Conservation (phyloP, 2,329 filamentous ascomycete species). For the Fusarium torreyae region DNA sequence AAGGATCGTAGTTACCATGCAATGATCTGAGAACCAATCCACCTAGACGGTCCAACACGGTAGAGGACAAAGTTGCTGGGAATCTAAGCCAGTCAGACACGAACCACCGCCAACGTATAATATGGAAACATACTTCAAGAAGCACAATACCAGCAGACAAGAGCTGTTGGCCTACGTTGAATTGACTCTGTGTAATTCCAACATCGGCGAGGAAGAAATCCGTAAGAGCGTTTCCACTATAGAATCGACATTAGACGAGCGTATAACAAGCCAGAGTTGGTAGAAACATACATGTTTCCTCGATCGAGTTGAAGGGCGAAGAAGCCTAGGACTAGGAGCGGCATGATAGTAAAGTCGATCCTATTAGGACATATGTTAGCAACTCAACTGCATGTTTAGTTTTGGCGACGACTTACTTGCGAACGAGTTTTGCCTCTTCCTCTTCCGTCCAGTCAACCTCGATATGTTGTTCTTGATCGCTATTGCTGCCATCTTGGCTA, state of each 20-base stretch:
- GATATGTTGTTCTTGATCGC: constrained; percentile 34
- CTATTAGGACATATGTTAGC: constrained; percentile 45
- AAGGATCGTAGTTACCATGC: constrained; percentile 51
- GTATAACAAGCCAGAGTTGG: not conserved
- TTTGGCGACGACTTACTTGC: constrained; percentile 44
- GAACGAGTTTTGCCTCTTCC: constrained; percentile 49
- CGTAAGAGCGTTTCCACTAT: constrained; percentile 60
- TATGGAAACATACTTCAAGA: constrained; percentile 47
- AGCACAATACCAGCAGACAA: constrained; percentile 64
- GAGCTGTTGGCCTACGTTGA: constrained; percentile 64
- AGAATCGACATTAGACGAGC: not conserved
- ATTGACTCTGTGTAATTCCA: constrained; percentile 62
- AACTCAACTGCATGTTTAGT: not conserved
- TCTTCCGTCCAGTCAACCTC: constrained; percentile 49
- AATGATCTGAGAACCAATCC: constrained; percentile 56
- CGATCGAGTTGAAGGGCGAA: constrained; percentile 61
- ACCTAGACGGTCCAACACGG: constrained; percentile 61
- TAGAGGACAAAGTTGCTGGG: constrained; percentile 65
- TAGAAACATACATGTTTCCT: constrained; percentile 53
- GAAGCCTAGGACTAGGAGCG: constrained; percentile 62
- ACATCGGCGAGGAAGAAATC: constrained; percentile 63
- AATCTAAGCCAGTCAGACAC: constrained; percentile 26
- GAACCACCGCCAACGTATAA: fast-evolving
- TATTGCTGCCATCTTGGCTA: constrained; percentile 23
- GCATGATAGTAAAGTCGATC: constrained; percentile 62